Percentiles rank a stretch among this genome's conserved stretches.
phyloP scores from a whole-genome alignment of 2,329 filamentous ascomycete genomes.

The Penicillium sp. region DNA sequence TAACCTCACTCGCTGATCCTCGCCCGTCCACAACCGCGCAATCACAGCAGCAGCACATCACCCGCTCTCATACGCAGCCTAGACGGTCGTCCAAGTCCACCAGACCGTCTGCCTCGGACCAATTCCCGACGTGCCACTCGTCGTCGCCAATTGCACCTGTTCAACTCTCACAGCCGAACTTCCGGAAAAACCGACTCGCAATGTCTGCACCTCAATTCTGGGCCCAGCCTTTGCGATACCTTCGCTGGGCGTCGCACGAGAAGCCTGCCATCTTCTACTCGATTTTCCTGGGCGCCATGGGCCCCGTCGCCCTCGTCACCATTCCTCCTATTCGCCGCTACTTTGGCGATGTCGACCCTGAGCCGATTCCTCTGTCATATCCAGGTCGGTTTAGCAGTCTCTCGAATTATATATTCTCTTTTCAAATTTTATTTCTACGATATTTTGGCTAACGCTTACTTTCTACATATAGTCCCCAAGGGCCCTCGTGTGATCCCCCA shows the following conservation, averaged over 20 bases:
- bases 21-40: not conserved
- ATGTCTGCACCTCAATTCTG: conserved; percentile 73
- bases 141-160: not conserved
- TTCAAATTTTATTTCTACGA: not conserved
- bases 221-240: conserved; percentile 75
- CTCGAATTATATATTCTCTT: not conserved
- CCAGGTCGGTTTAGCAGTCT: conserved; percentile 61
- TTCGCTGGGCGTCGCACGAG: conserved; percentile 81
- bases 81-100: not conserved
- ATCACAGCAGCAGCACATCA: not conserved
- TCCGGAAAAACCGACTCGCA: conserved; percentile 13
- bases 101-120: not conserved
- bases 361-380: conserved; percentile 81
- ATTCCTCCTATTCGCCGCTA: conserved; percentile 70
- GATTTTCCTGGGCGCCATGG: conserved; percentile 66
- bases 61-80: not conserved
- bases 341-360: conserved; percentile 69
- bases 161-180: not conserved
- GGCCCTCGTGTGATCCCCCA: conserved; percentile 44
- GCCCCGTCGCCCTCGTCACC: conserved; percentile 65
- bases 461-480: conserved; percentile 35
- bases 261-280: conserved; percentile 91
- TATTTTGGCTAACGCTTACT: conserved; percentile 2
- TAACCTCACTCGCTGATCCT: not conserved
- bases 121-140: not conserved